Evolutionary conservation across 164 flowering plant species (phyloP), one percentile per base, ranked within the genome.

Genomic region (Taxillus chinensis): DNA sequence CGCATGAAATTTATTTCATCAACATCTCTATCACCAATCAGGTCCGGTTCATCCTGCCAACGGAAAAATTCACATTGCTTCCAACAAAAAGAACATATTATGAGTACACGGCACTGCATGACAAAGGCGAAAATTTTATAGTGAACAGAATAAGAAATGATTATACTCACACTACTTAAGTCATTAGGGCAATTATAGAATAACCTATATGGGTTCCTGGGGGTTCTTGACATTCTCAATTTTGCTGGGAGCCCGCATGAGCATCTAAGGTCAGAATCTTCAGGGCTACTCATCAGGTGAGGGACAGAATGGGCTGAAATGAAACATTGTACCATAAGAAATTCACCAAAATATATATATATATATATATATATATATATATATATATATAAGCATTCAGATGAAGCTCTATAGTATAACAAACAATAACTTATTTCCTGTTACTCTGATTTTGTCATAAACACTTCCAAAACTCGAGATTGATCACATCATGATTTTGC

Each of bases 11-110:
- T 39, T n/a, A 57, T n/a, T n/a, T 61, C 69, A 42, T 57, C 63
- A 3, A 40, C 12, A 27, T 56, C 50, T 56, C 38, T 64, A 12
- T 61, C 59, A n/a, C 38, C 50, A 12, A 17, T 48, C n/a, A 55
- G 57, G 17, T 42, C 42, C 1, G 16, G 46, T 55, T 70, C 73
- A 55, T 70, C 73, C 16, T 43, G 55, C 73, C 73, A 70, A n/a
- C 43, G 61, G 37, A 70, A 64, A 16, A 39, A 70, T 37, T 38
- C 57, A 17, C 73, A 70, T 64, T 70, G 68, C 73, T 70, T 48
- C 56, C 46, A 45, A 17, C 9, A 54, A 6, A 8, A 55, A 54
- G 60, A 60, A 59, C 7, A 37, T 8, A 43, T 55, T 0, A 60
- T 7, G 38, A 8, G 27, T 38, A 11, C 38, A 45, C 8, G 27